phyloP scores from a whole-genome alignment of 345 rosid species.

The Citrus sinensis region DNA sequence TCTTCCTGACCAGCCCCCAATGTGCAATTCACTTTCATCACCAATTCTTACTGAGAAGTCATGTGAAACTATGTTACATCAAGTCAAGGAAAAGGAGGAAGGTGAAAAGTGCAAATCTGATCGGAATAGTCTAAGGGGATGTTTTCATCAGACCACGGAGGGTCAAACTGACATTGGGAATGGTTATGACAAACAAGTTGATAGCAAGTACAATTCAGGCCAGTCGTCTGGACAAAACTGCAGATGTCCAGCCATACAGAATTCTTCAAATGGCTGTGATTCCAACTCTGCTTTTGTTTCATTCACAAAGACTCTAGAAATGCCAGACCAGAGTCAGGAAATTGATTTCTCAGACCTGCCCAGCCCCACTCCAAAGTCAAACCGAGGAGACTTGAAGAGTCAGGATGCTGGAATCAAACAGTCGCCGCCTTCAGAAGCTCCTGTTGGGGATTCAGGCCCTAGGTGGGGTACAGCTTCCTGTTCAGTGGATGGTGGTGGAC shows the following conservation, averaged over 20 bases:
- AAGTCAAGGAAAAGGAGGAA: constrained; percentile 25
- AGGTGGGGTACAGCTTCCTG: constrained; percentile 71
- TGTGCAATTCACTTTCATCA: constrained; percentile 31
- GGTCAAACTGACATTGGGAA: constrained; percentile 16
- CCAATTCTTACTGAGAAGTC: constrained; percentile 33
- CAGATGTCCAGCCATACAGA: constrained; percentile 25
- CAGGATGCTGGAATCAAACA: constrained; percentile 46
- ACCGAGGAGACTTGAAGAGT: constrained; percentile 40
- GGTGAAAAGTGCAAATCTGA: constrained; percentile 32
- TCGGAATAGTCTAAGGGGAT: constrained; percentile 17
- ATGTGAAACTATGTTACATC: constrained; percentile 21
- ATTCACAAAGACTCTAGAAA: constrained; percentile 37
- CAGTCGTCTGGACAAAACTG: constrained; percentile 44
- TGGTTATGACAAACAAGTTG: constrained; percentile 29
- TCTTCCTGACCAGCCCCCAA: constrained; percentile 34
- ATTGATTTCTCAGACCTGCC: constrained; percentile 47
- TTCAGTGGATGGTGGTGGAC: constrained; percentile 43
- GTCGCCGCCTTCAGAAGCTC: constrained; percentile 42
- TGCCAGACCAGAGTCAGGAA: constrained; percentile 39
- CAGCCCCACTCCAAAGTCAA: constrained; percentile 45
- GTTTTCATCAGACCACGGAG: constrained; percentile 18
- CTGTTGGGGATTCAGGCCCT: constrained; percentile 59
- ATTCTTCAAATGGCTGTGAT: constrained; percentile 32
- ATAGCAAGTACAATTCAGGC: constrained; percentile 36
- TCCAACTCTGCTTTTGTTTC: constrained; percentile 34